Conservation (phyloP, 2,329 filamentous ascomycete genomes). For the Fusarium penzigii region DNA sequence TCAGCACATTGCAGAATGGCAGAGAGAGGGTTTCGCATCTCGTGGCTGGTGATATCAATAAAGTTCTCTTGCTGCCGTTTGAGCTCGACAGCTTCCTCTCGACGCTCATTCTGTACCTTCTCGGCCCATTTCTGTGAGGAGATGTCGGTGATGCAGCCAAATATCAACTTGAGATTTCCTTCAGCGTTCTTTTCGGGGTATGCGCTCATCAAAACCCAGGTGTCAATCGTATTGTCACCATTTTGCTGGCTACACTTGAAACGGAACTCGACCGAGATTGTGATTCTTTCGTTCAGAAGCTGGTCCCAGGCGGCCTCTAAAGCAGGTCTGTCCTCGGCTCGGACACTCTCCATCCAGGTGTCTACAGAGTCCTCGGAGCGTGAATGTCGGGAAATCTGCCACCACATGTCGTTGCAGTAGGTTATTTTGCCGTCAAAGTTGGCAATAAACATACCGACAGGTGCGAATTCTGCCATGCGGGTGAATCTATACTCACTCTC, state of each 20-base stretch:
- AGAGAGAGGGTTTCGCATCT: conserved; percentile 75
- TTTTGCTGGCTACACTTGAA: conserved; percentile 69
- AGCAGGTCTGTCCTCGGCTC: conserved; percentile 61
- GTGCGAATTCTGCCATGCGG: conserved; percentile 80
- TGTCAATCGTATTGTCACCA: conserved; percentile 63
- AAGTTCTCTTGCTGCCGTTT: conserved; percentile 74
- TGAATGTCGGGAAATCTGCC: conserved; percentile 68
- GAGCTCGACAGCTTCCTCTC: conserved; percentile 78
- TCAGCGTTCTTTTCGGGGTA: conserved; percentile 69
- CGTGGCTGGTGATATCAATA: conserved; percentile 73
- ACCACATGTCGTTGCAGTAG: conserved; percentile 82
- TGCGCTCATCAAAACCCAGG: conserved; percentile 76
- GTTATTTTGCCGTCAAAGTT: conserved; percentile 69
- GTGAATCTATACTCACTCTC: conserved; percentile 79
- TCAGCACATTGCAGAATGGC: conserved; percentile 77
- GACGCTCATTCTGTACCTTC: conserved; percentile 73
- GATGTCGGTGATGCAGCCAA: conserved; percentile 83
- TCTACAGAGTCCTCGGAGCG: conserved; percentile 59
- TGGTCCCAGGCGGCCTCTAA: conserved; percentile 64
- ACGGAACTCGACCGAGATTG: conserved; percentile 72
- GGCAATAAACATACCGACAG: conserved; percentile 85
- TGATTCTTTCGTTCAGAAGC: conserved; percentile 60
- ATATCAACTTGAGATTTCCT: conserved; percentile 71
- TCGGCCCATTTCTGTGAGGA: conserved; percentile 85
- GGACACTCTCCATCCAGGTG: conserved; percentile 72